Conservation (phyloP, 345 rosid species). For the Turnera subulata region DNA sequence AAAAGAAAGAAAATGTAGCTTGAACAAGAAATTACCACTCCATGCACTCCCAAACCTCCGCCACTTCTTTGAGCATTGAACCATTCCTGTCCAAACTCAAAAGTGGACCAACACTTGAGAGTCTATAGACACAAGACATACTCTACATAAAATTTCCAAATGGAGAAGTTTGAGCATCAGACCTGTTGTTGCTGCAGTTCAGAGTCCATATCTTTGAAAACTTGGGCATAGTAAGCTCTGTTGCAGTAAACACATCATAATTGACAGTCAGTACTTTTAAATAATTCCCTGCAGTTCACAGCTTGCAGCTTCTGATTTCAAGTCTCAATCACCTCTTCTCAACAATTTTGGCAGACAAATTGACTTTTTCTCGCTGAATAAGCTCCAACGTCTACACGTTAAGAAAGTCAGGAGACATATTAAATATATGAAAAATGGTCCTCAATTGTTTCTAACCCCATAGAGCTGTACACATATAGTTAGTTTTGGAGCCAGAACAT, state of each 20-base stretch:
- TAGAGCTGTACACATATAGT: not conserved
- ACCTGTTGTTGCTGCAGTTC: slow-evolving; percentile 65
- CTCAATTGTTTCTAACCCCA: not conserved
- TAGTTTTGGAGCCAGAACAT: not conserved
- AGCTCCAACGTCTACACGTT: slow-evolving; percentile 52
- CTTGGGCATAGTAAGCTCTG: slow-evolving; percentile 55
- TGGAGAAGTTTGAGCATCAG: slow-evolving; percentile 6
- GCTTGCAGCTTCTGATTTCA: slow-evolving; percentile 11
- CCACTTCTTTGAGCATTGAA: slow-evolving; percentile 25
- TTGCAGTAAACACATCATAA: slow-evolving; percentile 10
- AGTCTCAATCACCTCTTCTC: slow-evolving; percentile 49
- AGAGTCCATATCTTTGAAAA: slow-evolving; percentile 35
- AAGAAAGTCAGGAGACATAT: not conserved
- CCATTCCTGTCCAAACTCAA: slow-evolving; percentile 49
- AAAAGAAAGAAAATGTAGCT: not conserved
- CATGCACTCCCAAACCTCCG: slow-evolving; percentile 24
- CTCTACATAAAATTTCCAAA: slow-evolving; percentile 5
- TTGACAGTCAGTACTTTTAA: not conserved
- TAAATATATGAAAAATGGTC: not conserved
- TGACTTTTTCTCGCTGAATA: slow-evolving; percentile 51
- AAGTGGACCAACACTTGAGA: slow-evolving; percentile 8
- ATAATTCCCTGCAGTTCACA: slow-evolving; percentile 10
- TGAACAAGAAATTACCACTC: slow-evolving; percentile 31
- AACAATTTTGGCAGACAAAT: slow-evolving; percentile 40
- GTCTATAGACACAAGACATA: not conserved